Evolutionary conservation across 1,139 yeast species (phyloP).

Genomic region (Zygotorulaspora mrakii): DNA sequence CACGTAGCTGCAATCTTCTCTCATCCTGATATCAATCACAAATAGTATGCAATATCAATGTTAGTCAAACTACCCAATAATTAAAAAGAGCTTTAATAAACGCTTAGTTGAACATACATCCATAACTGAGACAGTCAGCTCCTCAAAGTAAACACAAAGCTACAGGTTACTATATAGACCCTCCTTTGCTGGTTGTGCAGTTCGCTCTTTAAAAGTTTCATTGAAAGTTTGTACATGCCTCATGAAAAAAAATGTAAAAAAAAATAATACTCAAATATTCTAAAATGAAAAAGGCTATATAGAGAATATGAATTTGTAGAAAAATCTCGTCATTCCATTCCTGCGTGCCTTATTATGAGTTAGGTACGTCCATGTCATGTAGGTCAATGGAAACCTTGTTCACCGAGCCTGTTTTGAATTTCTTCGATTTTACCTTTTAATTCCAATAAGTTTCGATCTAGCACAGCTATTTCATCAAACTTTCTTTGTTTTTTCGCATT

Average conservation of each 20-base stretch:
- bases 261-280: not conserved
- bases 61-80: constrained; percentile 2
- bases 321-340: no score
- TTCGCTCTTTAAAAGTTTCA: not conserved
- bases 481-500: constrained; percentile 62
- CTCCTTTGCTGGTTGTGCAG: not conserved
- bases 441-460: constrained; percentile 59
- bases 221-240: not conserved
- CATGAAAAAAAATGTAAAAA: not conserved
- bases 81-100: not conserved
- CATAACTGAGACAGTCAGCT: constrained; percentile 6
- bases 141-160: not conserved
- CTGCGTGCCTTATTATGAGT: no score
- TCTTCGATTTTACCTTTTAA: constrained; percentile 49
- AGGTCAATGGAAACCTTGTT: constrained; percentile 49
- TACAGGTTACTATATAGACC: not conserved
- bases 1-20: constrained; percentile 41
- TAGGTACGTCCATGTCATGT: no score
- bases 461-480: constrained; percentile 69
- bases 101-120: constrained; percentile 12
- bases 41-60: constrained; percentile 1
- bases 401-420: constrained; percentile 58
- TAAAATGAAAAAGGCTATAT: not conserved
- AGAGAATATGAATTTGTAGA: not conserved
- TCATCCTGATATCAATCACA: constrained; percentile 22